phyloP scores from a whole-genome alignment of 2,329 filamentous ascomycete species.

The Byssoonygena ceratinophila region DNA sequence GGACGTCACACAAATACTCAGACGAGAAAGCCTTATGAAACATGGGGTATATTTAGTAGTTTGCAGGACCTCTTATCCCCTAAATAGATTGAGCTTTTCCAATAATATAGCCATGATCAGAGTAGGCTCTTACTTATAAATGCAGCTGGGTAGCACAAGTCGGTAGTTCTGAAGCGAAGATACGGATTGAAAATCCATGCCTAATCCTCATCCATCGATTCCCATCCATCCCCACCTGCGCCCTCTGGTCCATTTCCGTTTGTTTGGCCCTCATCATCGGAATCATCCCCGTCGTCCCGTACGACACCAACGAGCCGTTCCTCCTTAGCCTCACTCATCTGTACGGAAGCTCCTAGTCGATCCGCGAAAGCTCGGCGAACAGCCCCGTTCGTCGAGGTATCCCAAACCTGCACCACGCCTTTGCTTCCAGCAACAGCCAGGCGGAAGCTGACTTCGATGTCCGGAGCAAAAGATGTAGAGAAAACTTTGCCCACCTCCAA shows the following conservation, averaged over 20 bases:
- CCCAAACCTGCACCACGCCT: constrained; percentile 87
- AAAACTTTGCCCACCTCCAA: constrained; percentile 93
- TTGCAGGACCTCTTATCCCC: neutral
- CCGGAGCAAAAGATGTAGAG: constrained; percentile 78
- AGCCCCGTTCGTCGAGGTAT: constrained; percentile 83
- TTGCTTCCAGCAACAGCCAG: constrained; percentile 91
- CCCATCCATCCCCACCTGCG: constrained; percentile 41
- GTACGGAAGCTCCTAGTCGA: constrained; percentile 47
- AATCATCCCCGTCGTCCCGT: constrained; percentile 54
- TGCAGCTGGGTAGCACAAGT: neutral
- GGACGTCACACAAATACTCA: neutral
- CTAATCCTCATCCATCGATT: constrained; percentile 46
- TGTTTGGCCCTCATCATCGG: constrained; percentile 49
- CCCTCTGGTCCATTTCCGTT: constrained; percentile 34
- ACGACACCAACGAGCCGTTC: constrained; percentile 71
- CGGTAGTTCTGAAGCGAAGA: neutral
- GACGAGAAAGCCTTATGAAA: neutral
- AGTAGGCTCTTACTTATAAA: neutral
- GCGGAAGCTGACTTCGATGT: constrained; percentile 80
- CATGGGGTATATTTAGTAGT: constrained; percentile 1
- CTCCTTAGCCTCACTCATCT: constrained; percentile 47
- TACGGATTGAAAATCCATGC: neutral
- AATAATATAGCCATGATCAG: neutral
- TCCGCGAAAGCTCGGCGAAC: constrained; percentile 75
- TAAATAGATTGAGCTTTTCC: neutral